These are phyloP conservation scores for Beauveria rudraprayagi DNA, from an alignment of 2,329 filamentous ascomycete genomes.

Conservation along the genomic window DNA sequence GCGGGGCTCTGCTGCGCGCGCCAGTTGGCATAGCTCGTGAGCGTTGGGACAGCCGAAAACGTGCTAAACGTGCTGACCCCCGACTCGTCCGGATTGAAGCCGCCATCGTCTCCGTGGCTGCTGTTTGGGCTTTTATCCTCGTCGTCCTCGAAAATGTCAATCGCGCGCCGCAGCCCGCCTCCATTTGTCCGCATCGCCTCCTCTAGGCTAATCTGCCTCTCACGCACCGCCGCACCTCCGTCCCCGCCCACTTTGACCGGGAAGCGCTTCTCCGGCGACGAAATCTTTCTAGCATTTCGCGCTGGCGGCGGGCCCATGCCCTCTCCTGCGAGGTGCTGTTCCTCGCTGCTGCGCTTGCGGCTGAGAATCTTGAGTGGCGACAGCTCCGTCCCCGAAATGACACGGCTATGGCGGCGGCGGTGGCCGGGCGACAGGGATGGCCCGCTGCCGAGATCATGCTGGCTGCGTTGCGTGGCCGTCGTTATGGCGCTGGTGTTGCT, in stretches of 20 bases:
- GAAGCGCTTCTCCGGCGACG: conserved; percentile 49
- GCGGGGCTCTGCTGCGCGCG: conserved; percentile 49
- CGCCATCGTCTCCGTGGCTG: conserved; percentile 28
- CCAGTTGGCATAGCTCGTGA: conserved; percentile 73
- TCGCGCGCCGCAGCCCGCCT: conserved; percentile 45
- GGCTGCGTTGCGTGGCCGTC: conserved; percentile 14
- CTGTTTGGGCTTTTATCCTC: conserved; percentile 20
- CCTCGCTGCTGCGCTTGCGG: conserved; percentile 20
- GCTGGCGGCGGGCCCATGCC: conserved; percentile 21
- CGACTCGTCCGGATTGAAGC: conserved; percentile 52
- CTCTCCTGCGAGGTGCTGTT: not conserved
- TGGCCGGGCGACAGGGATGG: conserved; percentile 33
- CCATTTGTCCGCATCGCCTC: conserved; percentile 46
- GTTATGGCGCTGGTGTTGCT: conserved; percentile 35
- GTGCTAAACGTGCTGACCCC: conserved; percentile 77
- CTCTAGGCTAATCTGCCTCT: conserved; percentile 40
- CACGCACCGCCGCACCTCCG: conserved; percentile 13
- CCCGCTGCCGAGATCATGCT: not conserved
- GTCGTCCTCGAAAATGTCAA: conserved; percentile 56
- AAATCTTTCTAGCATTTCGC: conserved; percentile 38
- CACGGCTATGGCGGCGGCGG: conserved; percentile 43
- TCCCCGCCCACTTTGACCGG: conserved; percentile 46
- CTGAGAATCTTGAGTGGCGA: conserved; percentile 49
- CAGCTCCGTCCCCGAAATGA: conserved; percentile 49
- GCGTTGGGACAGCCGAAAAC: conserved; percentile 82